Base-by-base conservation (phyloP, 1,284 basidiomycete species). In the Ustilago crameri region DNA sequence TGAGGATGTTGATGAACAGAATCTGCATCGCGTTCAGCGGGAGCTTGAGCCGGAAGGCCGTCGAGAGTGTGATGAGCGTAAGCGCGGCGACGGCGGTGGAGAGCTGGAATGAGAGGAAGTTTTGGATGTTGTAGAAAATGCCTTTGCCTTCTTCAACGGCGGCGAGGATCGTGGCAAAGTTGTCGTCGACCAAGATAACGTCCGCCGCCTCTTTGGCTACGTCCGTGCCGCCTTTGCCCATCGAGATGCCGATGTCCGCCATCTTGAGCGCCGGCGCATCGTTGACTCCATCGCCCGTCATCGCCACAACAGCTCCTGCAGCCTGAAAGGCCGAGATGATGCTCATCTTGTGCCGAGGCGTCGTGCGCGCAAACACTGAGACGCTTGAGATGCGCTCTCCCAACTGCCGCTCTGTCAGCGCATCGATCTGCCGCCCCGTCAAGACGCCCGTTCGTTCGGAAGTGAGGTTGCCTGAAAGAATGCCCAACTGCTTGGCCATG, bases 1-100 rank as follows among this genome's bases (percentile, higher is more conserved):
- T 97, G 51, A 98, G 88, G 81, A 98, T 97, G 85, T 98, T 98
- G 84, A 98, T 97, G 84, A 97, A 98, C 23, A 98, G 86, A 76
- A 98, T 98, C 84, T 98, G 95, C 94, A 98, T 98, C 3, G 95
- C 91, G 82, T 98, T 98, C 69, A 98, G 87, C 15, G 95, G 95
- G 80, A 95, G 94, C 75, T 90, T 90, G 48, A 97, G 86, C 17
- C 91, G 89, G 73, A 97, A 89, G 80, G 94, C 87, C 15, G 95
- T 98, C 79, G 91, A 93, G 51, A 97, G 87, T 4, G 94, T 95
- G 84, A 98, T 97, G 67, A 98, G 87, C n/a, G 91, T 90, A 61
- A 98, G 86, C 2, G 95, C 95, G 12, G 95, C 94, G 7, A 94
- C 93, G 1, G 95, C 95, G 2, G 95, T 98, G 69, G 93, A 95